Conservation (phyloP, 352 stramenopile species). For the Elongisporangium undulatum region DNA sequence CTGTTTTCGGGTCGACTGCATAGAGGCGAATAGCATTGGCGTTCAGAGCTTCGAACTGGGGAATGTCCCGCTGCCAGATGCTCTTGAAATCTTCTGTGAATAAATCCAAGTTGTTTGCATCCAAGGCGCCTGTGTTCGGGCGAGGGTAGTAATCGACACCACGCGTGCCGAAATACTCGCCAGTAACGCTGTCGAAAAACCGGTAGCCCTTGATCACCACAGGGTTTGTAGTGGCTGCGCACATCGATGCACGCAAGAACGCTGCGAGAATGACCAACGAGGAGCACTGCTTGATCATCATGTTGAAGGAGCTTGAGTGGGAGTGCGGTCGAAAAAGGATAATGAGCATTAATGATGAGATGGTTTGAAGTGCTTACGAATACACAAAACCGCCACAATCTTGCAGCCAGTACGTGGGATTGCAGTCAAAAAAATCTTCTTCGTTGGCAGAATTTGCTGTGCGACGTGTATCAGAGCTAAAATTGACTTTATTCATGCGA, state of each 20-base stretch:
- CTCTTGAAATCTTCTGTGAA: conserved; percentile 70
- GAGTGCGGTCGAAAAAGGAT: conserved; percentile 2
- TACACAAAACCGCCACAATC: conserved; percentile 6
- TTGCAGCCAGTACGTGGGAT: neutral
- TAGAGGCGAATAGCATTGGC: conserved; percentile 84
- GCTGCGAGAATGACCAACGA: neutral
- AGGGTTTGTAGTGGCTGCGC: conserved; percentile 18
- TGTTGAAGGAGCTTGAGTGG: neutral
- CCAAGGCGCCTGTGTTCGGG: conserved; percentile 61
- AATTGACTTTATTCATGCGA: neutral
- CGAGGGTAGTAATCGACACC: conserved; percentile 88
- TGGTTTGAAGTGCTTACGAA: conserved; percentile 9
- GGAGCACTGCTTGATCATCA: conserved; percentile 6
- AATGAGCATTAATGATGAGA: too few species aligned
- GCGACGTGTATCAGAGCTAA: neutral
- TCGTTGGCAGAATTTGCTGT: neutral
- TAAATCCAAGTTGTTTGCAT: conserved; percentile 79
- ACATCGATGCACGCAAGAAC: neutral
- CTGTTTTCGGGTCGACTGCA: conserved; percentile 57
- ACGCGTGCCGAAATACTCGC: conserved; percentile 65
- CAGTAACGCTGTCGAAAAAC: conserved; percentile 72
- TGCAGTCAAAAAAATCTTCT: neutral
- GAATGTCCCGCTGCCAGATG: conserved; percentile 70
- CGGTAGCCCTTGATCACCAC: conserved; percentile 67
- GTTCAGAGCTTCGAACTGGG: conserved; percentile 52